Conservation (phyloP, 2,329 filamentous ascomycete genomes). For the Stagonosporopsis cucurbitacearum region DNA sequence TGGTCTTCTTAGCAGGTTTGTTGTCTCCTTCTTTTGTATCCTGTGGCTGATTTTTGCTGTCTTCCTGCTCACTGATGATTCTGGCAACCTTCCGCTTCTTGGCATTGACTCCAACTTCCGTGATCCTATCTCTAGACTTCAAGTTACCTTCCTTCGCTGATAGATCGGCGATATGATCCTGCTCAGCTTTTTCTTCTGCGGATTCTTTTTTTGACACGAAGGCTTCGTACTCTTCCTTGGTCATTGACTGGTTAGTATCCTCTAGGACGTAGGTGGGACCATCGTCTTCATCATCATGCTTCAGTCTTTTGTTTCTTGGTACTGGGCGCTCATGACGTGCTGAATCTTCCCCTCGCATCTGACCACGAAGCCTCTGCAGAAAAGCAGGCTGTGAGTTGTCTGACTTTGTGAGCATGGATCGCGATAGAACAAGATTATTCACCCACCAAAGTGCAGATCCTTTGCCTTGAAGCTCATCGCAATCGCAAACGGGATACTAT, state of each 20-base stretch:
- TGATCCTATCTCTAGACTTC: constrained; percentile 40
- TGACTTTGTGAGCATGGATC: constrained; percentile 48
- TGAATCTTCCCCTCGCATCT: constrained; percentile 58
- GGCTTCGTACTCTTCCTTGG: constrained; percentile 58
- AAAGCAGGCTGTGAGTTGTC: constrained; percentile 59
- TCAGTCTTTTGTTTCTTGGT: constrained; percentile 53
- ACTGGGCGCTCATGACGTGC: constrained; percentile 54
- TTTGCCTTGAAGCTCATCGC: constrained; percentile 72
- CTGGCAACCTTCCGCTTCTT: constrained; percentile 50
- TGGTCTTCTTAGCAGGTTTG: constrained; percentile 40
- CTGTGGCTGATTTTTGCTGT: constrained; percentile 19
- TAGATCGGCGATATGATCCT: constrained; percentile 11
- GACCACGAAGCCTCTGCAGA: constrained; percentile 58
- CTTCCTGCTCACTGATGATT: constrained; percentile 41
- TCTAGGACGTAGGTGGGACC: constrained; percentile 78
- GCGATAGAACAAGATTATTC: neutral
- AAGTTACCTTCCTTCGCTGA: constrained; percentile 3
- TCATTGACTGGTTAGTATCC: constrained; percentile 68
- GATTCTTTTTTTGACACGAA: constrained; percentile 46
- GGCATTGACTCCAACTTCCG: constrained; percentile 38
- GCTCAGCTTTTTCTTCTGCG: constrained; percentile 15
- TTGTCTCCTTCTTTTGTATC: constrained; percentile 14
- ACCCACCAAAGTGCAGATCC: constrained; percentile 69
- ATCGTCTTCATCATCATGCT: constrained; percentile 73
- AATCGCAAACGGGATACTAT: neutral